Evolutionary conservation across 1,284 basidiomycete genomes (phyloP).

Genomic region (Tilletiaria anomala): DNA sequence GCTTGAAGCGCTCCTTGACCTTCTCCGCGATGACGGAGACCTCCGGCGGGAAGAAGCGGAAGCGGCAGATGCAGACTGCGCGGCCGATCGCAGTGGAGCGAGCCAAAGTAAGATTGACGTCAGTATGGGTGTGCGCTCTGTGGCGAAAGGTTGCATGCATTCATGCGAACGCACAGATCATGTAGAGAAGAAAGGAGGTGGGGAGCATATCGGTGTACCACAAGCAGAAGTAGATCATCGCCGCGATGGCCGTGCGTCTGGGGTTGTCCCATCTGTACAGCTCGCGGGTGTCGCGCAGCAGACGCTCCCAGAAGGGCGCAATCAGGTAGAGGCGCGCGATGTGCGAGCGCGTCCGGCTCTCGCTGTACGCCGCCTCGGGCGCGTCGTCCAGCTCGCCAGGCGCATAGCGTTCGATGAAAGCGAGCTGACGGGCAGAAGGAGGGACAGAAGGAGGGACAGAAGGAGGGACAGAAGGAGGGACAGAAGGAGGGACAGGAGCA

Average conservation of each 20-base stretch:
- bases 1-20: slow-evolving; percentile 32
- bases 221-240: slow-evolving; percentile 38
- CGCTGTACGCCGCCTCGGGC: slow-evolving; percentile 29
- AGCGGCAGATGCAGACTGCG: slow-evolving; percentile 24
- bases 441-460: too few relatives aligned
- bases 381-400: slow-evolving; percentile 36
- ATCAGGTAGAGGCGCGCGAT: slow-evolving; percentile 37
- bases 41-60: slow-evolving; percentile 37
- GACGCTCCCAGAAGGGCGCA: slow-evolving; percentile 38
- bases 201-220: slow-evolving; percentile 38
- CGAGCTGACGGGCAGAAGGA: slow-evolving; percentile 33
- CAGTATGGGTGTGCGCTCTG: neutral
- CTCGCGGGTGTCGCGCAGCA: slow-evolving; percentile 9
- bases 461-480: too few relatives aligned
- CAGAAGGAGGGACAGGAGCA: too few relatives aligned
- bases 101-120: neutral
- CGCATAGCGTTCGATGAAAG: slow-evolving; percentile 30
- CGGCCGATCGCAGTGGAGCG: neutral
- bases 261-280: slow-evolving; percentile 18
- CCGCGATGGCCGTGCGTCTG: slow-evolving; percentile 18
- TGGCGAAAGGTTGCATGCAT: neutral
- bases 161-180: neutral
- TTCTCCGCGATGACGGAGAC: slow-evolving; percentile 31
- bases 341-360: slow-evolving; percentile 30
- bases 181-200: slow-evolving; percentile 25